A percentile compares a stretch with the other conserved stretches of the same genome.
phyloP scores from a whole-genome alignment of 2,329 filamentous ascomycete genomes.

The Epichloe uncinata region DNA sequence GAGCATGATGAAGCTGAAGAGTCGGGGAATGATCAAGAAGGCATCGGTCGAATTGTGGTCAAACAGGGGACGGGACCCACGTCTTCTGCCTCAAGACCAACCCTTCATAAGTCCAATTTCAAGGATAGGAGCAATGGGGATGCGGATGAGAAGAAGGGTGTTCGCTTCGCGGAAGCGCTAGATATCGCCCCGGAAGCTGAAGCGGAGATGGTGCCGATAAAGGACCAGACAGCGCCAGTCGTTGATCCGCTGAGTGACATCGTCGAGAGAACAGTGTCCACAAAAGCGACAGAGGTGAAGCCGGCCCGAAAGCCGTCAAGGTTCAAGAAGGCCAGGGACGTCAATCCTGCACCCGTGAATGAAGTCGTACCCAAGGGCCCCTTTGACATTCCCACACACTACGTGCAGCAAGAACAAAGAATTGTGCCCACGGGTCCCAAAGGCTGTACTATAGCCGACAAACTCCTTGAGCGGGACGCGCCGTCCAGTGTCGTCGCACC shows the following conservation, averaged over 20 bases:
- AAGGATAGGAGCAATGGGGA: constrained; percentile 16
- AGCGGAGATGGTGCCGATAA: constrained; percentile 6
- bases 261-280: constrained; percentile 29
- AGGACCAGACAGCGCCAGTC: constrained; percentile 17
- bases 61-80: constrained; percentile 14
- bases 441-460: constrained; percentile 44
- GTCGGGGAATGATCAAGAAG: constrained; percentile 28
- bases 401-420: constrained; percentile 24
- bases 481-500: constrained; percentile 23
- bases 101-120: constrained; percentile 20
- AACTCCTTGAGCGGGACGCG: constrained; percentile 40
- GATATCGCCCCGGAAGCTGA: constrained; percentile 47
- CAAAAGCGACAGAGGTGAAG: constrained; percentile 18
- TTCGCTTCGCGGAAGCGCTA: constrained; percentile 64
- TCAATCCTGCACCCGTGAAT: constrained; percentile 4
- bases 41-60: constrained; percentile 44
- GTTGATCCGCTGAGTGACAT: constrained; percentile 40
- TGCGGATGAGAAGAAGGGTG: constrained; percentile 46
- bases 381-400: constrained; percentile 27
- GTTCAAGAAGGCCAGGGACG: constrained; percentile 33
- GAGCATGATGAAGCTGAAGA: constrained; percentile 21
- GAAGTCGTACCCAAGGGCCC: constrained; percentile 25
- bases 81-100: constrained; percentile 9
- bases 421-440: constrained; percentile 35
- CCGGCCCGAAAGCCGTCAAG: constrained; percentile 30